phyloP scores from a whole-genome alignment of 345 rosid genomes.

The Aethionema arabicum region DNA sequence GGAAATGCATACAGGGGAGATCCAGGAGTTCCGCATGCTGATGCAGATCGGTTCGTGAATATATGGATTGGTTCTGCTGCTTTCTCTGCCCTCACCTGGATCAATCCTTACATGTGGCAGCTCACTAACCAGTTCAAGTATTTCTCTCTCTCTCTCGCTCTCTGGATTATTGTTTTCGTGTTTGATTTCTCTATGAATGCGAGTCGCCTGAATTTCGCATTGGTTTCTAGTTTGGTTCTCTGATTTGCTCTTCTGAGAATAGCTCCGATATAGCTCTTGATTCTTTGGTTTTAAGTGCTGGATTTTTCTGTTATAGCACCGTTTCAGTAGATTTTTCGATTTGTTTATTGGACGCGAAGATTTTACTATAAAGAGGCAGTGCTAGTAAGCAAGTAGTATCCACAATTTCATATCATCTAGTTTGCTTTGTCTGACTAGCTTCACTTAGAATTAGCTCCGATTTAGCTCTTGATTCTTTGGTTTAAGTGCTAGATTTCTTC shows the following conservation, averaged over 20 bases:
- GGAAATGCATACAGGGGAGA: conserved; percentile 92
- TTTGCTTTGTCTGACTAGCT: conserved; percentile 4
- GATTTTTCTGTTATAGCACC: no score
- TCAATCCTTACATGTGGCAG: conserved; percentile 82
- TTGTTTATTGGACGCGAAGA: no score
- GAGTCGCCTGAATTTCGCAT: conserved; percentile 18
- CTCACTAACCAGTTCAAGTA: conserved; percentile 77
- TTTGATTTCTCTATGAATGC: conserved; percentile 7
- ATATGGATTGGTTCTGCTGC: conserved; percentile 85
- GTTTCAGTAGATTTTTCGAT: background rate
- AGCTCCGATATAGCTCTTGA: background rate
- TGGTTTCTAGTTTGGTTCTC: conserved; percentile 5
- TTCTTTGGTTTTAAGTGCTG: background rate
- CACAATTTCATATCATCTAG: background rate
- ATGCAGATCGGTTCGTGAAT: conserved; percentile 61
- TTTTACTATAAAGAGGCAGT: no score
- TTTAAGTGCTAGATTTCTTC: no score
- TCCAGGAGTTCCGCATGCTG: conserved; percentile 92
- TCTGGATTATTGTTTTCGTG: background rate
- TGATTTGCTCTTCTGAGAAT: background rate
- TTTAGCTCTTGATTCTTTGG: conserved; percentile 1
- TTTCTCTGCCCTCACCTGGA: conserved; percentile 64
- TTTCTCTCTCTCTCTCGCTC: conserved; percentile 8
- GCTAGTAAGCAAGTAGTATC: no score
- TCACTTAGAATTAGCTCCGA: background rate